These are phyloP conservation scores for Calonectria ilicicola DNA, from an alignment of 2,329 filamentous ascomycete species.

Conservation along the genomic window DNA sequence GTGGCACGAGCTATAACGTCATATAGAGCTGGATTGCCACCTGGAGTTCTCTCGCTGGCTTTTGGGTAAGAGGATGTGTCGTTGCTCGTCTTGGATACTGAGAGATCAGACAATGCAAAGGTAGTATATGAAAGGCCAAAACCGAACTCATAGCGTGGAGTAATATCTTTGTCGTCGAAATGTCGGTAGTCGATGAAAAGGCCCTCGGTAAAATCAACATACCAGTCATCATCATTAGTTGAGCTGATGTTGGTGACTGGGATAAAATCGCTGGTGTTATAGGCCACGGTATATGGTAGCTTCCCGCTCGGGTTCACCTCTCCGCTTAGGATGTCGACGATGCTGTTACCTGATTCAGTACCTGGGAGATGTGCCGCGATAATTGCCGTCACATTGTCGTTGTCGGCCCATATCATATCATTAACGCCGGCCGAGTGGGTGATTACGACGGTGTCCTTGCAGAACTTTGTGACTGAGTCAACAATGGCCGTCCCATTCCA, in stretches of 20 bases:
- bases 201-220: constrained; percentile 68
- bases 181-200: constrained; percentile 77
- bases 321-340: constrained; percentile 49
- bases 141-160: constrained; percentile 74
- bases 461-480: constrained; percentile 69
- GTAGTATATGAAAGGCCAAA: constrained; percentile 77
- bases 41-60: constrained; percentile 53
- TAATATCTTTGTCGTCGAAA: constrained; percentile 71
- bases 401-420: constrained; percentile 75
- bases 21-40: constrained; percentile 70
- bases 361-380: constrained; percentile 78
- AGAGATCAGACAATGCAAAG: constrained; percentile 61
- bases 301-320: constrained; percentile 76
- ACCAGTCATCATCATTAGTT: constrained; percentile 54
- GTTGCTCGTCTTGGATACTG: constrained; percentile 24
- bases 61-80: constrained; percentile 44
- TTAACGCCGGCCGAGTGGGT: constrained; percentile 77
- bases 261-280: constrained; percentile 62
- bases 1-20: constrained; percentile 59
- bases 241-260: constrained; percentile 52
- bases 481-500: constrained; percentile 73
- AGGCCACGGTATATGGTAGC: constrained; percentile 77
- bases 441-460: constrained; percentile 75
- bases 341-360: constrained; percentile 76
- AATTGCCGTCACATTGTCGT: constrained; percentile 75